Conservation (phyloP, 169 alveolate genomes). For the Cryptosporidium andersoni region DNA sequence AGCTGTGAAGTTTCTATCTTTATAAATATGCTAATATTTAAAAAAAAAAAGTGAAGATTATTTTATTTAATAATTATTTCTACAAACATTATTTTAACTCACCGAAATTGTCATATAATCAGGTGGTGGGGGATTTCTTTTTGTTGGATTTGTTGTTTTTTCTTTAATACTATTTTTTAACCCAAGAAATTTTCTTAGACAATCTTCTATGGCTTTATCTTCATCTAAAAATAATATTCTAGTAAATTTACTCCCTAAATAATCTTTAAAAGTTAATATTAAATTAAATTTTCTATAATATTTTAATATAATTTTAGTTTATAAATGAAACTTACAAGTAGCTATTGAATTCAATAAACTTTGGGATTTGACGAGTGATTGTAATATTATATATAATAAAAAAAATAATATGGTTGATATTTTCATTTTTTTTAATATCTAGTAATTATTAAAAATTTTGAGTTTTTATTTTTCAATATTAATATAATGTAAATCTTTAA, state of each 20-base stretch:
- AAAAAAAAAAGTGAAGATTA: not conserved
- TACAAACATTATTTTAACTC: not conserved
- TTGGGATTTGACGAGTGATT: no score
- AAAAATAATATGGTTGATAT: no score
- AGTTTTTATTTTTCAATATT: no score
- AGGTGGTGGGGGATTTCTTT: slow-evolving; percentile 57
- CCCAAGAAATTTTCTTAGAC: slow-evolving; percentile 44
- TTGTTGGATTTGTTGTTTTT: slow-evolving; percentile 62
- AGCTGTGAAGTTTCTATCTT: slow-evolving; percentile 56
- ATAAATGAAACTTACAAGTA: not conserved
- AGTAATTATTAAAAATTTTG: no score
- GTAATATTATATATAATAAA: no score
- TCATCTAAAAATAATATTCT: slow-evolving; percentile 7
- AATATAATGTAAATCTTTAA: no score
- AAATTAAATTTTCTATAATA: not conserved
- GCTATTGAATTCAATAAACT: not conserved
- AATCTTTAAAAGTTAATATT: not conserved
- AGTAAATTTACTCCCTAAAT: not conserved
- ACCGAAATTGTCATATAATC: slow-evolving; percentile 43
- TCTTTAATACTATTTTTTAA: slow-evolving; percentile 37
- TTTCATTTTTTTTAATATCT: no score
- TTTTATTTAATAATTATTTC: not conserved
- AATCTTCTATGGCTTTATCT: slow-evolving; percentile 33
- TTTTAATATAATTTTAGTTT: not conserved
- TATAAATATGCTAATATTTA: slow-evolving; percentile 11